These are phyloP conservation scores for Rhododendron henanense DNA, from an alignment of 148 eudicot species.

Conservation along the genomic window DNA sequence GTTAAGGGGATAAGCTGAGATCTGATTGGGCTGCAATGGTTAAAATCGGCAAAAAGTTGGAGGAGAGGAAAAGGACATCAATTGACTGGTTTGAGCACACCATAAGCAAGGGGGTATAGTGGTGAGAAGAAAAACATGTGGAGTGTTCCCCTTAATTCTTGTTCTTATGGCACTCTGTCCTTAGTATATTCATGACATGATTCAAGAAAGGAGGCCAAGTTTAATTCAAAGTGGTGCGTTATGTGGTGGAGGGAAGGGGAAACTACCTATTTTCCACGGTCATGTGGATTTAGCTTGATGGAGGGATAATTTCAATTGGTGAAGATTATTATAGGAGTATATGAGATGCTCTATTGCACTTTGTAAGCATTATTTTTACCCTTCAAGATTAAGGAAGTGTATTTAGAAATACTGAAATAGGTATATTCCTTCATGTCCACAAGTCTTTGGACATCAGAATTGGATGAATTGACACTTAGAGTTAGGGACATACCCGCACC, in stretches of 20 bases:
- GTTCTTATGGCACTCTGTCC: not conserved
- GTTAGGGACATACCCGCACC: not conserved
- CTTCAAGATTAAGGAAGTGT: not conserved
- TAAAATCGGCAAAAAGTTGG: not conserved
- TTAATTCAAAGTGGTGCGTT: not conserved
- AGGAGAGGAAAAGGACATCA: not conserved
- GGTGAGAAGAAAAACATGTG: not conserved
- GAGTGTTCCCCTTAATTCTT: not conserved
- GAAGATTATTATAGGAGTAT: not conserved
- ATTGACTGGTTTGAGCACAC: not conserved
- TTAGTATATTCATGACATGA: not conserved
- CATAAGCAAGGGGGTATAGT: not conserved
- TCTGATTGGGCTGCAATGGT: not conserved
- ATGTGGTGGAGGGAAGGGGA: not conserved
- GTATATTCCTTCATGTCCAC: not conserved
- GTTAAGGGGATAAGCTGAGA: not conserved
- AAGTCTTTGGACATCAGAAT: not conserved
- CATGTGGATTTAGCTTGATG: not conserved
- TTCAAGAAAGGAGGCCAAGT: not conserved
- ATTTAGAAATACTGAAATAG: not conserved
- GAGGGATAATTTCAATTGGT: not conserved
- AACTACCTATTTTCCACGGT: not conserved
- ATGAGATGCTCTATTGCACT: not conserved
- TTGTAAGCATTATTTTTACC: not conserved
- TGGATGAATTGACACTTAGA: not conserved